Percentiles rank a stretch among this genome's conserved stretches.
phyloP scores from a whole-genome alignment of 176 grass and related monocot species.

The Lolium perenne region DNA sequence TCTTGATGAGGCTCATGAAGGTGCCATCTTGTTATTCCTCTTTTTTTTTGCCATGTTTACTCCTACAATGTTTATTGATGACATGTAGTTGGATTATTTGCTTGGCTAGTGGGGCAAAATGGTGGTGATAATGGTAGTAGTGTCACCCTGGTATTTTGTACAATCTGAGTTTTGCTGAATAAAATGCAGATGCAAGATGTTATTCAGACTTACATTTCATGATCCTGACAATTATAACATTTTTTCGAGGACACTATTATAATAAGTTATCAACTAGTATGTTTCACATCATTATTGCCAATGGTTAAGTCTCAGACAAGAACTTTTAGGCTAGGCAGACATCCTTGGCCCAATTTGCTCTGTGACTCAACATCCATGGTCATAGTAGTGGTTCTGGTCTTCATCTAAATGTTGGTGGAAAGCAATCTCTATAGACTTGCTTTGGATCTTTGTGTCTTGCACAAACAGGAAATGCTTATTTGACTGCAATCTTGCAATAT shows the following conservation, averaged over 20 bases:
- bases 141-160: constrained; percentile 10
- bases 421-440: too few species aligned
- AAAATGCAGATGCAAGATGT: neutral
- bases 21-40: neutral
- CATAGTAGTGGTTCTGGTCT: too few species aligned
- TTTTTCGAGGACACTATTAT: neutral
- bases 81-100: constrained; percentile 5
- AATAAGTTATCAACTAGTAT: neutral
- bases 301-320: neutral
- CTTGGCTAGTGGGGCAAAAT: neutral
- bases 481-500: too few species aligned
- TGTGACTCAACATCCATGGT: neutral
- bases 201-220: neutral
- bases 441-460: too few species aligned
- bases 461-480: too few species aligned
- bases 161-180: constrained; percentile 16
- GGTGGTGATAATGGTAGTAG: neutral
- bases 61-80: constrained; percentile 4
- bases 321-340: neutral
- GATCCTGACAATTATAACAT: neutral
- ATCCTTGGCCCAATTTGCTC: neutral
- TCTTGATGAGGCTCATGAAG: neutral
- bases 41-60: constrained; percentile 14
- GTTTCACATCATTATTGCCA: neutral
- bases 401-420: too few species aligned